These are phyloP conservation scores for Pseudocercospora crystallina DNA, from an alignment of 2,329 filamentous ascomycete species.

Conservation along the genomic window DNA sequence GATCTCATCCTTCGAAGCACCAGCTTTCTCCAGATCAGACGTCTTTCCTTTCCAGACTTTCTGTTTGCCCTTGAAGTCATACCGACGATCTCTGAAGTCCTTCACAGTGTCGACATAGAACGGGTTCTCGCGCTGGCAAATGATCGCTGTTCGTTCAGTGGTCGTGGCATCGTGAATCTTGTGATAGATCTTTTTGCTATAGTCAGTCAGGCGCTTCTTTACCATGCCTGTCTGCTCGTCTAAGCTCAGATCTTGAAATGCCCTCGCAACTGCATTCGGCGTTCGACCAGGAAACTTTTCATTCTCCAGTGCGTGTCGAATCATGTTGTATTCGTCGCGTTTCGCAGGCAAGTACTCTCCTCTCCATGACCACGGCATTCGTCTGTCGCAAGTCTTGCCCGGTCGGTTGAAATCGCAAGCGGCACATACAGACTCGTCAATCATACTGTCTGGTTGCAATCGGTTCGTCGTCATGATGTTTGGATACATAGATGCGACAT, in stretches of 20 bases:
- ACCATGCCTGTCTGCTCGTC: conserved; percentile 81
- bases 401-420: conserved; percentile 98
- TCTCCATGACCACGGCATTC: conserved; percentile 96
- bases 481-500: conserved; percentile 98
- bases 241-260: conserved; percentile 75
- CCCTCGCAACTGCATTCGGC: conserved; percentile 67
- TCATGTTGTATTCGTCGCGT: conserved; percentile 99
- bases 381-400: conserved; percentile 92
- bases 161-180: conserved; percentile 96
- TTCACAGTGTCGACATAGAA: conserved; percentile 98
- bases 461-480: conserved; percentile 99
- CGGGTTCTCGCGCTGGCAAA: conserved; percentile 95
- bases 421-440: conserved; percentile 90
- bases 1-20: conserved; percentile 72
- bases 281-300: conserved; percentile 83
- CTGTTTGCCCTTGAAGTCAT: conserved; percentile 97
- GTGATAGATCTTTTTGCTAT: conserved; percentile 98
- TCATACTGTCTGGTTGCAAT: conserved; percentile 98
- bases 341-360: conserved; percentile 96
- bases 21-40: conserved; percentile 77
- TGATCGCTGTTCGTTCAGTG: conserved; percentile 91
- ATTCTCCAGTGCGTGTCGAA: conserved; percentile 84
- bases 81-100: conserved; percentile 93
- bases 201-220: conserved; percentile 84
- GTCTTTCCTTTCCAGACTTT: conserved; percentile 99